phyloP scores from a whole-genome alignment of 2,329 filamentous ascomycete genomes.

The Neofusicoccum parvum region DNA sequence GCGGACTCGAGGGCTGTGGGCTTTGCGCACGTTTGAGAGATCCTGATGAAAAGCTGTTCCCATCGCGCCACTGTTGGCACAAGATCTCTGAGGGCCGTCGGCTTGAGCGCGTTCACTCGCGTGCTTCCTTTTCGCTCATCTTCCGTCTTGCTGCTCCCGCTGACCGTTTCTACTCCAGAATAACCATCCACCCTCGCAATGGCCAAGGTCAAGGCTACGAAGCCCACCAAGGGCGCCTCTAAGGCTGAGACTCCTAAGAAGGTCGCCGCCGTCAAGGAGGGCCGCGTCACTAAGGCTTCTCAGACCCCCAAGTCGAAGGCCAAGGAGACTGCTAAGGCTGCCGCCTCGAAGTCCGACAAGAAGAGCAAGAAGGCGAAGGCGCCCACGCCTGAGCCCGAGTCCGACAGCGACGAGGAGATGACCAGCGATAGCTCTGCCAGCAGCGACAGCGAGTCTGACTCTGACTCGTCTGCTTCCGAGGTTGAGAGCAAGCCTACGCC shows the following conservation, averaged over 20 bases:
- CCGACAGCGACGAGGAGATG: constrained; percentile 37
- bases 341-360: constrained; percentile 41
- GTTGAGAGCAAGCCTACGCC: constrained; percentile 26
- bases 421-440: constrained; percentile 32
- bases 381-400: constrained; percentile 47
- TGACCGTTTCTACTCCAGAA: constrained; percentile 20
- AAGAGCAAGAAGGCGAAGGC: constrained; percentile 54
- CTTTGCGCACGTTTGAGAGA: constrained; percentile 46
- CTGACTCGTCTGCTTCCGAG: constrained; percentile 28
- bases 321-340: constrained; percentile 65
- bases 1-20: constrained; percentile 49
- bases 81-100: constrained; percentile 15
- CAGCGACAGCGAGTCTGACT: constrained; percentile 42
- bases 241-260: constrained; percentile 55
- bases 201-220: constrained; percentile 37
- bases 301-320: constrained; percentile 67
- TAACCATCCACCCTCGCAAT: constrained; percentile 28
- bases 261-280: constrained; percentile 63
- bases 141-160: background rate
- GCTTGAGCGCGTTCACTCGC: constrained; percentile 26
- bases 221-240: constrained; percentile 57
- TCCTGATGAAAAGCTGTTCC: constrained; percentile 23
- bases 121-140: background rate
- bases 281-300: constrained; percentile 67
- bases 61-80: constrained; percentile 14